A percentile compares a stretch with the other conserved stretches of the same genome.
phyloP scores from a whole-genome alignment of 73 alveolate genomes.

The Tetrahymena malaccensis region DNA sequence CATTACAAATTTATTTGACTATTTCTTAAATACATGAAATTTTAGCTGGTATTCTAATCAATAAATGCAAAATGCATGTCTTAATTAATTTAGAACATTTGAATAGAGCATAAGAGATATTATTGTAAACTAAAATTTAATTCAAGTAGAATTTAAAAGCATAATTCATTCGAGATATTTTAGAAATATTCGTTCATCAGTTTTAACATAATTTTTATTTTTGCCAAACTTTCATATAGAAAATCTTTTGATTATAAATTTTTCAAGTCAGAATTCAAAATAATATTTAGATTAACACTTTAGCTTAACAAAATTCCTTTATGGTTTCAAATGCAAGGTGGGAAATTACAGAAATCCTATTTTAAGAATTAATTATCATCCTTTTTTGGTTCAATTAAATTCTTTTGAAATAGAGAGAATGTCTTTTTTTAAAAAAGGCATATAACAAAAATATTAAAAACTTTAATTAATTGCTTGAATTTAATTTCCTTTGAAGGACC shows the following conservation, averaged over 20 bases:
- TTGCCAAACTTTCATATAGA: not conserved
- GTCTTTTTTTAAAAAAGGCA: not conserved
- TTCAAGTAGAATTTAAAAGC: not conserved
- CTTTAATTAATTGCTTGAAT: not conserved
- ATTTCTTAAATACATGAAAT: no score
- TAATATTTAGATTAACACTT: not conserved
- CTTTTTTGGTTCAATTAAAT: no score
- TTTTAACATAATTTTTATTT: not conserved
- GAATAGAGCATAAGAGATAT: not conserved
- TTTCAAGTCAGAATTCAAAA: not conserved
- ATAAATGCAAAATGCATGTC: no score
- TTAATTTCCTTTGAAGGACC: not conserved
- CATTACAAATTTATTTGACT: no score
- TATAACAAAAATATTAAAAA: no score
- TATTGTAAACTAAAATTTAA: no score
- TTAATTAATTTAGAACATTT: no score
- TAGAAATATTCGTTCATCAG: not conserved
- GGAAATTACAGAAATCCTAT: not conserved
- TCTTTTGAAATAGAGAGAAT: not conserved
- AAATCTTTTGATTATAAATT: not conserved
- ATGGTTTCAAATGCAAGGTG: not conserved
- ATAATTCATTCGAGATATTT: not conserved
- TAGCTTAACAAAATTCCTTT: not conserved
- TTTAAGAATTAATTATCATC: not conserved
- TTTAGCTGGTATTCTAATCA: no score